phyloP scores from a whole-genome alignment of 2,329 filamentous ascomycete genomes.

The Neoarthrinium moseri region DNA sequence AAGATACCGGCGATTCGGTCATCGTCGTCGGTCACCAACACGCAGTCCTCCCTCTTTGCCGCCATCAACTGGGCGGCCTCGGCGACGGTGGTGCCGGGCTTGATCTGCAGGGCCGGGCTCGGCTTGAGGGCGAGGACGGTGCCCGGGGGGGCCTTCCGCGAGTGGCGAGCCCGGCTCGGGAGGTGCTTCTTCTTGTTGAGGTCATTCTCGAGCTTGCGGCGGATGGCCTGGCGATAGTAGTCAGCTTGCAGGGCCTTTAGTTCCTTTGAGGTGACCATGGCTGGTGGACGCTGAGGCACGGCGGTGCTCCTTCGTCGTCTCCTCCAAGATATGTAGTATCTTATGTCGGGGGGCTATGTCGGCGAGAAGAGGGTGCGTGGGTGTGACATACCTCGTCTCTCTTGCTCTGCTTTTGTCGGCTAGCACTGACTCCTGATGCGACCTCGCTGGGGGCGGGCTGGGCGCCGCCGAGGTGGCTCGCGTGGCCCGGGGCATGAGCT shows the following conservation, averaged over 20 bases:
- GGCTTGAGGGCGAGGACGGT: constrained; percentile 95
- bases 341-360: constrained; percentile 13
- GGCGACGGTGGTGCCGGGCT: constrained; percentile 87
- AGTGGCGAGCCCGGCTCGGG: constrained; percentile 74
- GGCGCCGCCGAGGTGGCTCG: constrained; percentile 4
- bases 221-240: constrained; percentile 71
- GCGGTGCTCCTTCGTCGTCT: no score
- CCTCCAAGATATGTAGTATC: constrained; percentile 9
- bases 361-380: constrained; percentile 1
- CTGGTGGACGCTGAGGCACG: neutral
- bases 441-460: constrained; percentile 54
- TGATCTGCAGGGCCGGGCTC: constrained; percentile 95
- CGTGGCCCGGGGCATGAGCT: constrained; percentile 35
- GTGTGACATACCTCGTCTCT: constrained; percentile 82
- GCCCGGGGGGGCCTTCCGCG: constrained; percentile 90
- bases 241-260: constrained; percentile 29
- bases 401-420: constrained; percentile 94
- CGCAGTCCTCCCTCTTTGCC: constrained; percentile 96
- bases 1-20: constrained; percentile 98
- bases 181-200: constrained; percentile 95
- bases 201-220: constrained; percentile 93
- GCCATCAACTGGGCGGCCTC: constrained; percentile 99
- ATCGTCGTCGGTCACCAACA: constrained; percentile 95
- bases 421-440: constrained; percentile 78
- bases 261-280: neutral